Base-by-base conservation (phyloP, 768 basidiomycete genomes). In the Tulasnella sp. region DNA sequence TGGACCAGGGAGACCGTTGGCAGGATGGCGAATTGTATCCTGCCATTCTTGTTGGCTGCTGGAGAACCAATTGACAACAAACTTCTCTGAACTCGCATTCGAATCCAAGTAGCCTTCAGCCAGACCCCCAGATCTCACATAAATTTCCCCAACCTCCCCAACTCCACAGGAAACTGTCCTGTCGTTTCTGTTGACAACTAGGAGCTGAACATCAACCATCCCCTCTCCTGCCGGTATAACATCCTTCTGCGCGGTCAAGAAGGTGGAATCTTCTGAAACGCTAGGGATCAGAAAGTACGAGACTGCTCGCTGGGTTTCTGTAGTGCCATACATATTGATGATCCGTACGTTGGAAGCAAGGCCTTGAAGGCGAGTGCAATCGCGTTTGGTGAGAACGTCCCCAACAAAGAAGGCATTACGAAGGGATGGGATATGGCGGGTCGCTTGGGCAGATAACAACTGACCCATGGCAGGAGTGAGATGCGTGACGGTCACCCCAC, bases 301-400 rank as follows among this genome's bases (percentile, higher is more conserved):
- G 9, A 99, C 96, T 1, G 96, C 96, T 53, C 96, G 88, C 70
- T 99, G 96, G 7, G 96, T 98, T 73, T 99, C 96, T 21, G 96
- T 99, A 5, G 96, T 98, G 15, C 96, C 96, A 70, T 97, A 99
- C 96, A 99, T 99, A 76, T 99, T 99, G 71, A 98, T 84, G 68
- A 99, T 97, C 31, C 83, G 77, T 12, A 93, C 92, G 65, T 98
- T 96, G 11, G 82, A 74, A 1, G 94, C 96, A 49, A 99, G 83
- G 1, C 87, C 78, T 70, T 99, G 96, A 2, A 99, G 78, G 34
- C 96, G 87, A 43, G 87, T 80, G 67, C 94, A 98, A 70, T 99
- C 96, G 45, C 96, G 87, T 72, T 98, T 99, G 62, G 96, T 98
- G 57, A 99, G 82, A 44, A 98, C 83, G 68, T 99, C 96, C n/a